A percentile compares a stretch with the other conserved stretches of the same genome.
phyloP scores from a whole-genome alignment of 805 yeast genomes.

The Saccharomycopsis fodiens region DNA sequence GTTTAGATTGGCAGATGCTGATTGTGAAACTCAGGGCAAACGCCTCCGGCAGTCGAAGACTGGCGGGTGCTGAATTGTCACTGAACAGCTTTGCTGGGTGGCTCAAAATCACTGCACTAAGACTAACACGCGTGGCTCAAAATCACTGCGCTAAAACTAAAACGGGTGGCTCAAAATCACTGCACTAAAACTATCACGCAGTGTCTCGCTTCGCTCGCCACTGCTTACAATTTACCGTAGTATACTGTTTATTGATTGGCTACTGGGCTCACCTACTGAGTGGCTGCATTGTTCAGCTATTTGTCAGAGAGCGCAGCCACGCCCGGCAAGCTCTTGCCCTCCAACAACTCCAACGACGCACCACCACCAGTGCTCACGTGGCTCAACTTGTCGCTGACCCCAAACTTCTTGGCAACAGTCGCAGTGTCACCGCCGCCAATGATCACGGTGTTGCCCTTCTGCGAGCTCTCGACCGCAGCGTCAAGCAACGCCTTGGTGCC shows the following conservation, averaged over 20 bases:
- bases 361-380: conserved; percentile 99
- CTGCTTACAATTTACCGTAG: neutral
- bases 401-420: conserved; percentile 96
- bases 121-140: too few species aligned
- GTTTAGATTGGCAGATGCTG: too few species aligned
- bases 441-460: conserved; percentile 87
- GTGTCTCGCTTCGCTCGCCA: too few species aligned
- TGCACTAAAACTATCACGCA: too few species aligned
- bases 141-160: too few species aligned
- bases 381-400: conserved; percentile 91
- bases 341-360: conserved; percentile 96
- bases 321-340: conserved; percentile 98
- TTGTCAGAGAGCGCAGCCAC: conserved; percentile 86
- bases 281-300: conserved; percentile 1
- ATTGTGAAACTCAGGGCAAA: too few species aligned
- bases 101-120: too few species aligned
- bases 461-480: conserved; percentile 80
- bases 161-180: too few species aligned
- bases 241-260: conserved; percentile 1
- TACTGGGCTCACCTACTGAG: too few species aligned
- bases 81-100: too few species aligned
- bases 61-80: too few species aligned
- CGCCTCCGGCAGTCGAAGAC: too few species aligned
- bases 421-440: conserved; percentile 99
- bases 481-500: conserved; percentile 91